Conservation (phyloP, 805 yeast species). For the Komagataella pastoris region DNA sequence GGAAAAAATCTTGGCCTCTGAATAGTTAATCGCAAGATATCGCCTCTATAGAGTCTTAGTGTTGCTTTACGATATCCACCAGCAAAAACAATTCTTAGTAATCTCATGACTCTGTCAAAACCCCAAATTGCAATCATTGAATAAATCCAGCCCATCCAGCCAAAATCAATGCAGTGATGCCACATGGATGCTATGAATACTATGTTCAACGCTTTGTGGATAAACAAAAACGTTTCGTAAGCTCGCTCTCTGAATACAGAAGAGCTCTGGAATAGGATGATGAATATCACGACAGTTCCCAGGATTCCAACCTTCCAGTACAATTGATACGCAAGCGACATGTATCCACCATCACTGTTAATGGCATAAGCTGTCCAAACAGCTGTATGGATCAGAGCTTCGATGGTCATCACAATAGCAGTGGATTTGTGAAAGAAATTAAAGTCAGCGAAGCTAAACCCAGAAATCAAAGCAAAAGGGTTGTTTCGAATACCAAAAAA, state of each 20-base stretch:
- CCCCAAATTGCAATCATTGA: slow-evolving; percentile 24
- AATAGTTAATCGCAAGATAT: slow-evolving; percentile 9
- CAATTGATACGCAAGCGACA: slow-evolving; percentile 27
- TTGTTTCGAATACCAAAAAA: slow-evolving; percentile 67
- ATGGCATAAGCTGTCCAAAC: slow-evolving; percentile 37
- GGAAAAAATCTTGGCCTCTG: slow-evolving; percentile 8
- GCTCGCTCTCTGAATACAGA: slow-evolving; percentile 17
- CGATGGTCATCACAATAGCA: slow-evolving; percentile 35
- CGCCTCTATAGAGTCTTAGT: slow-evolving; percentile 4
- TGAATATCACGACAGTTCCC: slow-evolving; percentile 6
- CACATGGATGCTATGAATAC: slow-evolving; percentile 25
- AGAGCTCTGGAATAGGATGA: slow-evolving; percentile 8
- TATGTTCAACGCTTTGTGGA: slow-evolving; percentile 24
- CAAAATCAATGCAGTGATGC: slow-evolving; percentile 24
- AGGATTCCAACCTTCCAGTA: slow-evolving; percentile 27
- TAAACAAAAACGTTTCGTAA: slow-evolving; percentile 27
- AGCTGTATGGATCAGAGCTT: slow-evolving; percentile 41
- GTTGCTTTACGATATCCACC: slow-evolving; percentile 11
- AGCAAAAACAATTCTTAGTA: slow-evolving; percentile 15
- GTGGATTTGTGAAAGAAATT: slow-evolving; percentile 54
- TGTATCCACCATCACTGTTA: slow-evolving; percentile 16
- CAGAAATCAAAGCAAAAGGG: slow-evolving; percentile 46
- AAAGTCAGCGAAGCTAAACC: slow-evolving; percentile 51
- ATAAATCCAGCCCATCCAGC: slow-evolving; percentile 29
- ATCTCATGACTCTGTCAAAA: slow-evolving; percentile 23